Evolutionary conservation across 768 basidiomycete genomes (phyloP), one percentile per base, ranked within the genome.

Genomic region (Russula griseocarnosa): DNA sequence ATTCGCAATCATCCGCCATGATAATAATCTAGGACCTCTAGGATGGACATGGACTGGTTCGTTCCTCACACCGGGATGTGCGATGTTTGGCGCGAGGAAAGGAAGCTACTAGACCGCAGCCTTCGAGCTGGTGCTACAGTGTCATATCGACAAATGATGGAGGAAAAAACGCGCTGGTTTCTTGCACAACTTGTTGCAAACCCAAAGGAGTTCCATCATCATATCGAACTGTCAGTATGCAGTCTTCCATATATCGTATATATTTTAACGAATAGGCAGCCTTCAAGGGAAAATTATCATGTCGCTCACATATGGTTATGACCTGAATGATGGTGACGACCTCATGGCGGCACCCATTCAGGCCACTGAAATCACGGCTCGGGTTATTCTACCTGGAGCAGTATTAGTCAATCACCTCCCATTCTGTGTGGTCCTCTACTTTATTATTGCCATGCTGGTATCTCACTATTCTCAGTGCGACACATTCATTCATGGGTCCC

Each of bases 401-500:
- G 11, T 18, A 8, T 7, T 55, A 22, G 53, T 38, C 16, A 55
- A 55, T 24, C 40, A 52, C 18, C 5, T 64, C 26, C 66, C 66
- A 47, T 49, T 66, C 20, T 34, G 66, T 66, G 16, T 9, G 61
- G 13, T 16, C 7, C 1, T 7, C 24, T 3, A 36, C 11, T 36
- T 24, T 26, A 36, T 40, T 22, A 2, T 22, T 11, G 3, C n/a
- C 24, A 13, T 46, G 51, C 8, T 10, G 14, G 26, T 9, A 1
- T 7, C 34, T 42, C n/a, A 64, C 28, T 8, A 5, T 53, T 5
- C 7, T 7, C 18, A 65, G 63, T 65, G 30, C 51, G 59, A 6
- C 53, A 61, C 28, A 46, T 65, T 13, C 63, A 52, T 22, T 52
- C 57, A 14, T 64, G 63, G 63, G 32, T 64, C 1, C 63, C 63